These are phyloP conservation scores for Lactifluus echinatus DNA, from an alignment of 768 basidiomycete genomes.

Conservation along the genomic window DNA sequence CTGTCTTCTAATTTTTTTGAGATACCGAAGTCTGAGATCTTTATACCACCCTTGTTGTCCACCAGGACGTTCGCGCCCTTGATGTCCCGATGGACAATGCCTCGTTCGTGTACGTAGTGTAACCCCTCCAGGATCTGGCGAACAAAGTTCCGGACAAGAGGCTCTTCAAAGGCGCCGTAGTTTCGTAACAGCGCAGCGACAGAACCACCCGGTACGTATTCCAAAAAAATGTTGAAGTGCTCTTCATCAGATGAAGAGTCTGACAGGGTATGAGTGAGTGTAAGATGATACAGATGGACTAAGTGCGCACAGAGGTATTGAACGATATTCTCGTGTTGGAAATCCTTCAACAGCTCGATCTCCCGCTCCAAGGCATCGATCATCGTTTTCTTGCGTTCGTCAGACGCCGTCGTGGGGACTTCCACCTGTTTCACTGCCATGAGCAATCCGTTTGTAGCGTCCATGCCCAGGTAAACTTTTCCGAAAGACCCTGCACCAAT, in stretches of 20 bases:
- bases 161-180: conserved; percentile 93
- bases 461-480: conserved; percentile 94
- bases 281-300: background rate
- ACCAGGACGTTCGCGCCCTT: conserved; percentile 98
- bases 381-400: conserved; percentile 92
- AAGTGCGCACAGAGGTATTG: conserved; percentile 83
- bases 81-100: conserved; percentile 97
- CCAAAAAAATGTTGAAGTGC: conserved; percentile 90
- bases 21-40: conserved; percentile 95
- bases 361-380: conserved; percentile 85
- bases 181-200: conserved; percentile 81
- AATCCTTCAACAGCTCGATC: conserved; percentile 85
- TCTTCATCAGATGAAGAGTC: conserved; percentile 92
- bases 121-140: conserved; percentile 85
- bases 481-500: conserved; percentile 95
- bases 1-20: conserved; percentile 97
- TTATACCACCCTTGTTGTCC: conserved; percentile 95
- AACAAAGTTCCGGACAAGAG: conserved; percentile 86
- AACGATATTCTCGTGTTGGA: conserved; percentile 94
- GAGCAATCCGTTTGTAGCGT: conserved; percentile 77
- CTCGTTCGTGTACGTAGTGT: conserved; percentile 84
- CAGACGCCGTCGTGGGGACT: conserved; percentile 76
- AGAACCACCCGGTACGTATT: conserved; percentile 94
- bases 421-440: conserved; percentile 99
- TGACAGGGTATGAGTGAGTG: conserved; percentile 27